Evolutionary conservation across 768 basidiomycete genomes (phyloP).

Genomic region (Hypholoma sublateritium): DNA sequence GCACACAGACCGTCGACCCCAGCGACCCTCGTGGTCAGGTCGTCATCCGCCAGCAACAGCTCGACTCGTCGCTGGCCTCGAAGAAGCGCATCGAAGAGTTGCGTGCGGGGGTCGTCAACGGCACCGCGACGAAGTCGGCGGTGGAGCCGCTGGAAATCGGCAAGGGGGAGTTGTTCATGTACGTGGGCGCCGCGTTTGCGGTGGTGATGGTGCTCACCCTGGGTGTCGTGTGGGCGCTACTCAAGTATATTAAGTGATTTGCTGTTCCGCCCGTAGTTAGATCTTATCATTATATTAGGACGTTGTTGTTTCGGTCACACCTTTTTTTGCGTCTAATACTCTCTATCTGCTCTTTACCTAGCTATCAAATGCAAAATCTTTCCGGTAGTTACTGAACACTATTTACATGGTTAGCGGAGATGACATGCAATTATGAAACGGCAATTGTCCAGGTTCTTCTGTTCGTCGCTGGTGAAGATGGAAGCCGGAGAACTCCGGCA

Average conservation of each 20-base stretch:
- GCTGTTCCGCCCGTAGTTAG: no score
- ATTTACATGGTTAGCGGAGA: no score
- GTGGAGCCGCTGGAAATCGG: constrained; percentile 5
- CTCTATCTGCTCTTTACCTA: no score
- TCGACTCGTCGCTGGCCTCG: constrained; percentile 33
- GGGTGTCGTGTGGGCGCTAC: constrained; percentile 22
- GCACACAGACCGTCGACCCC: constrained; percentile 38
- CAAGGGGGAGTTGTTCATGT: constrained; percentile 27
- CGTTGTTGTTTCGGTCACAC: no score
- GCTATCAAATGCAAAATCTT: no score
- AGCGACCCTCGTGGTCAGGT: constrained; percentile 59
- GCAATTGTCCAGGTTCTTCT: no score
- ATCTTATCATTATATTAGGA: no score
- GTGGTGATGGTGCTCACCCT: constrained; percentile 21
- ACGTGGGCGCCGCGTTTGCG: constrained; percentile 26
- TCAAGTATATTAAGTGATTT: constrained; percentile 14
- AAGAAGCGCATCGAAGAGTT: constrained; percentile 30
- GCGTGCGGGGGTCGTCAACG: constrained; percentile 8
- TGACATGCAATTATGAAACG: no score
- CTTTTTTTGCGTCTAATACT: no score
- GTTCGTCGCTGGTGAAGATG: no score
- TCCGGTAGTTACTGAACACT: no score
- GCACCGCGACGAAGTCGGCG: constrained; percentile 3
- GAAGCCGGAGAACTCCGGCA: no score
- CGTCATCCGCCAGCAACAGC: constrained; percentile 42